A percentile compares a stretch with the other conserved stretches of the same genome.
Conservation (phyloP, 2,329 filamentous ascomycete species). For the Aplosporella prunicola region DNA sequence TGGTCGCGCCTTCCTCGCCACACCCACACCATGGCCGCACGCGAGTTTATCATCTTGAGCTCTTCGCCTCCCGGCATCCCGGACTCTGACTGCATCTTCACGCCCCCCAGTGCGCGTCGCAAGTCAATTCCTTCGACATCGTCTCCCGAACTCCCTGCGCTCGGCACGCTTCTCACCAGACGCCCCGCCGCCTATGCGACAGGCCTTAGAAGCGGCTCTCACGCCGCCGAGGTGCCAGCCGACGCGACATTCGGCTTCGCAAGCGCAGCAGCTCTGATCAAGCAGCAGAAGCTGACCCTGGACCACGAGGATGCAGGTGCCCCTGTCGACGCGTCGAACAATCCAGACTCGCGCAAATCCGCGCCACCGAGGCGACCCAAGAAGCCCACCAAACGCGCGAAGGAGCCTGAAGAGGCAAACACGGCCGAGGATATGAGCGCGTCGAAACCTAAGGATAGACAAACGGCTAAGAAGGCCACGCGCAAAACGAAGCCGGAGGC, state of each 20-base stretch:
- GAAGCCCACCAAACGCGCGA: too few relatives aligned
- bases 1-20: not conserved
- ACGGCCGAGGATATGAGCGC: not conserved
- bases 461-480: too few relatives aligned
- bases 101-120: not conserved
- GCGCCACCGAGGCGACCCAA: too few relatives aligned
- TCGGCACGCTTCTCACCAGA: conserved; percentile 15
- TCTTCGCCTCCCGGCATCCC: conserved; percentile 16
- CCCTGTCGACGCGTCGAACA: too few relatives aligned
- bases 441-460: too few relatives aligned
- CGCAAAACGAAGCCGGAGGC: too few relatives aligned
- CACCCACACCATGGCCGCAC: not conserved
- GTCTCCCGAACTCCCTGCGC: conserved; percentile 19
- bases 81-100: conserved; percentile 6
- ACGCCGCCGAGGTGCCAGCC: conserved; percentile 20
- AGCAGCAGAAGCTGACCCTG: conserved; percentile 20
- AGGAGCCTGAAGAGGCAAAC: conserved; percentile 10
- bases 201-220: conserved; percentile 21
- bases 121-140: conserved; percentile 13
- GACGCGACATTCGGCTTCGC: conserved; percentile 23
- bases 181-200: conserved; percentile 10
- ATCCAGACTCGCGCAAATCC: too few relatives aligned
- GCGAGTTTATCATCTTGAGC: conserved; percentile 19
- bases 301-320: conserved; percentile 11
- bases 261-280: conserved; percentile 25